Conservation (phyloP, 1,284 basidiomycete genomes). For the Cryptococcus sp. region DNA sequence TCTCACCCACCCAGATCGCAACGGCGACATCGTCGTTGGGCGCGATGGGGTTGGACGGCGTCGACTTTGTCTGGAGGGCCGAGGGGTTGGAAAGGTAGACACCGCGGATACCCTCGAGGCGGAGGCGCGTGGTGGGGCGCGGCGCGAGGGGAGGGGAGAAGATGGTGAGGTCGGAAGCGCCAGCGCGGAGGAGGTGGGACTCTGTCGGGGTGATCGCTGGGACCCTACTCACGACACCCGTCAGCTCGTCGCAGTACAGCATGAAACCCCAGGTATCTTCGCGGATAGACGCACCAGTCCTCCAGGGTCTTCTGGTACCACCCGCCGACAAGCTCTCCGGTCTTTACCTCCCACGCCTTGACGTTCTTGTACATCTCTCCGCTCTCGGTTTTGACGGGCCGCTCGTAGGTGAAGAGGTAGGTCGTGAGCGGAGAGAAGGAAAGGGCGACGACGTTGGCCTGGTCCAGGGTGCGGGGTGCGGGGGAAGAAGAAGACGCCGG, state of each 20-base stretch:
- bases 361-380: slow-evolving; percentile 48
- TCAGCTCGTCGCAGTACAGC: background rate
- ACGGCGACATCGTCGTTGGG: slow-evolving; percentile 51
- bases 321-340: slow-evolving; percentile 41
- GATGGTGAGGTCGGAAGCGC: slow-evolving; percentile 71
- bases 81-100: slow-evolving; percentile 42
- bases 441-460: slow-evolving; percentile 75
- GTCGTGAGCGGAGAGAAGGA: slow-evolving; percentile 89
- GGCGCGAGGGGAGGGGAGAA: slow-evolving; percentile 53
- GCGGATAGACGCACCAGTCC: slow-evolving; percentile 37
- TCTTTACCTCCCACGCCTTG: slow-evolving; percentile 43
- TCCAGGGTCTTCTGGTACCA: slow-evolving; percentile 48
- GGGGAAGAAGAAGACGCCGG: slow-evolving; percentile 27
- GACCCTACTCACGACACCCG: slow-evolving; percentile 51
- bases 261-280: background rate
- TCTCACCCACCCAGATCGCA: slow-evolving; percentile 89
- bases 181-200: slow-evolving; percentile 72
- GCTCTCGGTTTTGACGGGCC: slow-evolving; percentile 53
- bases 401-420: slow-evolving; percentile 91
- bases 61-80: slow-evolving; percentile 31
- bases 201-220: slow-evolving; percentile 91
- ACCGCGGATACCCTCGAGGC: slow-evolving; percentile 45
- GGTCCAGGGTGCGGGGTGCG: slow-evolving; percentile 27
- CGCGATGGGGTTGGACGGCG: slow-evolving; percentile 29
- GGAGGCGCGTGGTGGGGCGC: slow-evolving; percentile 37